Evolutionary conservation across 148 eudicot genomes (phyloP), one percentile per base, ranked within the genome.

Genomic region (Polygonum aviculare): DNA sequence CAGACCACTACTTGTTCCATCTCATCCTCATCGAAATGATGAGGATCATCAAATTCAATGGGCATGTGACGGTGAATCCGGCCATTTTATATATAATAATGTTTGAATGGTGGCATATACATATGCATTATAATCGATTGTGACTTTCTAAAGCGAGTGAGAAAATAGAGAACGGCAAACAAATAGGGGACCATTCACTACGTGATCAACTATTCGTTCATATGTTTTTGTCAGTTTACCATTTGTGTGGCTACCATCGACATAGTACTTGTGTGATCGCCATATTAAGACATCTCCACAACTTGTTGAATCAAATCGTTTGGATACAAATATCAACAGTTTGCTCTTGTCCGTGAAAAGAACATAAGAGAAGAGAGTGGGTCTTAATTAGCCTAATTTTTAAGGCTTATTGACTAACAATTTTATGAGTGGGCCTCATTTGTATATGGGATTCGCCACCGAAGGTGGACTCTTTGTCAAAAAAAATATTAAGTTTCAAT

Each of bases 41-140:
- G 72, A 67, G 14, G 44, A 63, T 63, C 16, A 38, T 38, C 45
- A 67, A 35, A n/a, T n/a, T n/a, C n/a, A n/a, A 67, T 67, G 72
- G 72, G 72, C 72, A 67, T 67, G 72, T 67, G 72, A 67, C 72
- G 72, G 72, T 67, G 72, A 45, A 67, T 12, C 72, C 71, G n/a
- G n/a, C n/a, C 31, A 26, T 26, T 26, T 26, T 26, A 1, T 26
- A 26, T 26, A 1, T 26, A 26, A 67, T 67, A 38, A 67, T 67
- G 72, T 33, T 35, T 35, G 21, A 6, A 67, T 67, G 16, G 45
- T 26, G 45, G 41, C 44, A 67, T 15, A 67, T 67, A 26, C 31
- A 26, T 26, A 26, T 26, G 31, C 1, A 26, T 26, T 26, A 26
- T 26, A 26, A 26, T 26, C 15, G 21, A 36, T 40, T 3, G 57